Conservation (phyloP, 169 alveolate genomes). For the Plasmodium cynomolgi region DNA sequence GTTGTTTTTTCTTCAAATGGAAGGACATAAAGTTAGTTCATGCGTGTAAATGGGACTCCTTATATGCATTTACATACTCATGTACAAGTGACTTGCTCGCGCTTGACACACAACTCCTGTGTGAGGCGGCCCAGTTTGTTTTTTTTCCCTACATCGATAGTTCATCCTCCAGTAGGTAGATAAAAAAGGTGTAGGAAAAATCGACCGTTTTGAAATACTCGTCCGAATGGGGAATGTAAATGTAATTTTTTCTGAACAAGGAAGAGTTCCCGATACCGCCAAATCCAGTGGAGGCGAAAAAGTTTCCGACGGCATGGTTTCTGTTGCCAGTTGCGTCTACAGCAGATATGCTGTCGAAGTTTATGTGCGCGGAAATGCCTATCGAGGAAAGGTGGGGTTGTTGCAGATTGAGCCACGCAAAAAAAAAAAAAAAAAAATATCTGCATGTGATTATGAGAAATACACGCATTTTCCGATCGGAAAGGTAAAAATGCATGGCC, state of each 20-base stretch:
- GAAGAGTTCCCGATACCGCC: constrained; percentile 90
- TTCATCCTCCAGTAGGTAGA: constrained; percentile 84
- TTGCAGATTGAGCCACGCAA: not conserved
- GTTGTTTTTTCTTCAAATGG: constrained; percentile 45
- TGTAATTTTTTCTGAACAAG: constrained; percentile 86
- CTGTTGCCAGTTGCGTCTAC: constrained; percentile 89
- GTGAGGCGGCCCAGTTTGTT: not conserved
- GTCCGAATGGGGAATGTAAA: constrained; percentile 79
- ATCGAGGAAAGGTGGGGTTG: not conserved
- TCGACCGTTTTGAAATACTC: constrained; percentile 82
- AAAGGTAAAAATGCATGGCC: not conserved
- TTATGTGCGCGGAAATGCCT: constrained; percentile 87
- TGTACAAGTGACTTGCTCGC: not conserved
- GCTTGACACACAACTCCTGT: not conserved
- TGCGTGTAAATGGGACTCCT: not conserved
- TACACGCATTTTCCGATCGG: not conserved
- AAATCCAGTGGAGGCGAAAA: constrained; percentile 89
- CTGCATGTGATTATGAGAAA: not conserved
- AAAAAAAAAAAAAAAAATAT: not conserved
- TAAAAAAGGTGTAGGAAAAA: constrained; percentile 85
- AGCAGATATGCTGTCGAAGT: constrained; percentile 85
- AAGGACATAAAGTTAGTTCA: not conserved
- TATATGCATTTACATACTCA: not conserved
- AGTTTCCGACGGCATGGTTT: constrained; percentile 88
- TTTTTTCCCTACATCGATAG: constrained; percentile 75